Evolutionary conservation across 257 asterid genomes (phyloP), one percentile per base, ranked within the genome.

Genomic region (Marsdenia floribunda): DNA sequence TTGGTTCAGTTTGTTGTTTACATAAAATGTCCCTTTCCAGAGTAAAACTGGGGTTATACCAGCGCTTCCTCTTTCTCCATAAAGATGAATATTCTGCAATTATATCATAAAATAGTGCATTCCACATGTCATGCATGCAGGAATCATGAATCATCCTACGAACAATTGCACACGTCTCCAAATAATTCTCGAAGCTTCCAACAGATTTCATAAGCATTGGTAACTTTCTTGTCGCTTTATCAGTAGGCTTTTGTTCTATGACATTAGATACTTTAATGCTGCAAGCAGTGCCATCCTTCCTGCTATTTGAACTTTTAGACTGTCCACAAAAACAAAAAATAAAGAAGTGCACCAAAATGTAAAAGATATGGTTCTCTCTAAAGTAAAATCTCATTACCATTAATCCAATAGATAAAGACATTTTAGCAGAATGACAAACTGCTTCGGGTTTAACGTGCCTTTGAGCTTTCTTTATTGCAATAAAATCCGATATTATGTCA

Each of bases 51-150:
- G 85, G 85, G 80, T 81, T 59, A 66, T 84, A 81, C 97, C 96
- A 89, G 71, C 73, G 90, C 73, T 83, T 95, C 76, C 78, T 85
- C 83, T 79, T 92, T 87, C 96, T 89, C 99, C 99, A 95, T 19
- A 78, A 78, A 73, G 90, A 90, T 72, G 95, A 77, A 83, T 73
- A 86, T 77, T 90, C 93, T 22, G 88, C 87, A 68, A 92, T 83
- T 24, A 77, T 85, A 78, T 94, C 97, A 84, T 81, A 81, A 72
- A 88, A 84, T 73, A 89, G 78, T 65, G 91, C 90, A 82, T 89
- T 92, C 98, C 99, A 94, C 88, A 89, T 80, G 79, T 79, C 85
- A 79, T 85, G 90, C 88, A 87, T 76, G 88, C 92, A 92, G 75
- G 96, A 86, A 79, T 78, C 83, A 71, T 84, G 80, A 52, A 94